Evolutionary conservation across 768 basidiomycete genomes (phyloP).

Genomic region (Dictyophora rubrovolvata): DNA sequence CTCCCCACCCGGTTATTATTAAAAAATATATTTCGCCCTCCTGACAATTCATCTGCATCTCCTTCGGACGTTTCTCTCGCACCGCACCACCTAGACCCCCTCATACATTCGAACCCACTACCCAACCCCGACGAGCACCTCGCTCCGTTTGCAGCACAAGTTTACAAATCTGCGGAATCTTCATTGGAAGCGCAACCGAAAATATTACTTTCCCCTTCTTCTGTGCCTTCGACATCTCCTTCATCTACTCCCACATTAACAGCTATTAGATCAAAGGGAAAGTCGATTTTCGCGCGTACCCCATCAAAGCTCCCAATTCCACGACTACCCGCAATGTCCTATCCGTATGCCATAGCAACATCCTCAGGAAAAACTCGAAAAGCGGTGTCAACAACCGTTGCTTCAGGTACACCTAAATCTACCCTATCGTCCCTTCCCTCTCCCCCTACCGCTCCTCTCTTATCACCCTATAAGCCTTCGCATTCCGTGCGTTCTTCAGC

Average conservation of each 20-base stretch:
- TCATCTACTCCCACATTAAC: slow-evolving; percentile 1
- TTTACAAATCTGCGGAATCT: not conserved
- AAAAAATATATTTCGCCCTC: slow-evolving; percentile 5
- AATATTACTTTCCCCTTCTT: no score
- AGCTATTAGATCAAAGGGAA: not conserved
- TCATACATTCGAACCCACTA: slow-evolving; percentile 16
- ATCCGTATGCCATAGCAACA: slow-evolving; percentile 1
- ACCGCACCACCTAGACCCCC: slow-evolving; percentile 9
- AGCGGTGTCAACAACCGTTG: not conserved
- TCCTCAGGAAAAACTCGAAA: not conserved
- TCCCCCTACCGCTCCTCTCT: not conserved
- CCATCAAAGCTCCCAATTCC: not conserved
- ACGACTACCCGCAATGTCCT: slow-evolving; percentile 1
- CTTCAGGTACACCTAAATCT: not conserved
- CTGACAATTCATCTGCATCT: slow-evolving; percentile 5
- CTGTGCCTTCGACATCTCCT: not conserved
- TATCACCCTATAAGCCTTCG: not conserved
- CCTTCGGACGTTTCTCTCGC: slow-evolving; percentile 4
- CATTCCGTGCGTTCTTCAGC: slow-evolving; percentile 4
- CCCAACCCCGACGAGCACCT: slow-evolving; percentile 11
- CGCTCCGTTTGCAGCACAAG: slow-evolving; percentile 6
- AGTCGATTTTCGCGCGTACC: not conserved
- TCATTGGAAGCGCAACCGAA: no score
- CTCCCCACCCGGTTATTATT: not conserved
- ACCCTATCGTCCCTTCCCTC: not conserved